Evolutionary conservation across 306 rosid species (phyloP).

Genomic region (Cicer cuneatum): DNA sequence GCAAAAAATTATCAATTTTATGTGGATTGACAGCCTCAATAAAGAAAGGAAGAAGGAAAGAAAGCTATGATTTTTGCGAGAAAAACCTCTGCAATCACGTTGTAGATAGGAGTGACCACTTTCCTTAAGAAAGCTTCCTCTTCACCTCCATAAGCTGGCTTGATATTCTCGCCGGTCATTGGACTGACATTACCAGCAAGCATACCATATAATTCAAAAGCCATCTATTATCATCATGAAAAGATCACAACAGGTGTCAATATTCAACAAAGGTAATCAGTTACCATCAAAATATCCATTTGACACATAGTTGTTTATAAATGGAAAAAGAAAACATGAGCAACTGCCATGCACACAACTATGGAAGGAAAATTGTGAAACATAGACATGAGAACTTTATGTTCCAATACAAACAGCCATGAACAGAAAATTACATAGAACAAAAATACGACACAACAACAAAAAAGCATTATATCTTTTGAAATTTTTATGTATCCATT

Average conservation of each 20-base stretch:
- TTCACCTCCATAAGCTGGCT: constrained; percentile 99
- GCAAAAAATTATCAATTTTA: constrained; percentile 42
- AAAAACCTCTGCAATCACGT: constrained; percentile 83
- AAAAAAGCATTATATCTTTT: background rate
- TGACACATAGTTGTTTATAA: background rate
- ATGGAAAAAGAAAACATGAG: constrained; percentile 9
- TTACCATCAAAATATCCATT: constrained; percentile 17
- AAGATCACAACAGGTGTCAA: constrained; percentile 37
- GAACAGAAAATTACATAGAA: background rate
- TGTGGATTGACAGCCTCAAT: background rate
- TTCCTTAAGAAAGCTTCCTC: constrained; percentile 83
- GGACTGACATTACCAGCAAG: constrained; percentile 99
- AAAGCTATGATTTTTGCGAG: constrained; percentile 4
- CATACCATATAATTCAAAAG: constrained; percentile 98
- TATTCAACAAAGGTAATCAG: constrained; percentile 2
- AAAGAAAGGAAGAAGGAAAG: background rate
- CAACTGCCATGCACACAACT: constrained; percentile 17
- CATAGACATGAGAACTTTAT: constrained; percentile 3
- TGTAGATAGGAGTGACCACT: constrained; percentile 94
- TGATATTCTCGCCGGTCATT: constrained; percentile 96
- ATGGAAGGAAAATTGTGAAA: constrained; percentile 8
- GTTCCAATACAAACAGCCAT: constrained; percentile 5
- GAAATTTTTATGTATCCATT: background rate
- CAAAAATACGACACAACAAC: background rate
- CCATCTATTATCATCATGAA: constrained; percentile 70